Evolutionary conservation across 495 filamentous ascomycete species (phyloP), one percentile per base, ranked within the genome.

Genomic region (Penicillium bialowiezense): DNA sequence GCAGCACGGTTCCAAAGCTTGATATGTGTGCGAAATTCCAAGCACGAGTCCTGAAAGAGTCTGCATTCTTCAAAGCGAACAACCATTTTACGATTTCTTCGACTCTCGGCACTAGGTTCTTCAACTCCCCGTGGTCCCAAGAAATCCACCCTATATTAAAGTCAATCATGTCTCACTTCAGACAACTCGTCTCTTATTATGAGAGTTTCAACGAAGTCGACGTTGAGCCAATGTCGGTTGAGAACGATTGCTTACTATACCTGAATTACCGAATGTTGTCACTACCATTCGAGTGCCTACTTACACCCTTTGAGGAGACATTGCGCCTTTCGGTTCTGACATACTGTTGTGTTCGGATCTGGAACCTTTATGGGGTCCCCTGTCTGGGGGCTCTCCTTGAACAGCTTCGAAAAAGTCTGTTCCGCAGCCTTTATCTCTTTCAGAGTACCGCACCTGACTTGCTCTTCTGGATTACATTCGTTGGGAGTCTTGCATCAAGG

Each of bases 201-300:
- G 53, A 56, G 26, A 52, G 36, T 14, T 41, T 53, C 33, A 35
- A 40, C 31, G 33, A 28, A 4, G 26, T 40, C 4, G 13, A 19
- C 18, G 31, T 41, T 7, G 26, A 45, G 9, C 49, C 45, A 7
- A 48, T 52, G 33, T 42, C 44, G 13, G 36, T 51, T 18, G 54
- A 58, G 20, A 51, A 54, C 23, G 58, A 58, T 15, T 51, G 44
- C 21, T 43, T 61, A 13, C 29, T 61, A 5, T 44, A 54, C 5
- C 31, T 53, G 35, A 34, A 12, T 24, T 40, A 61, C 33, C 45
- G 46, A 48, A 14, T 56, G 17, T 34, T 52, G 8, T 40, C 46
- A 3, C 15, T 58, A 15, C 41, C 42, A 29, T 23, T 41, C 15
- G 35, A 52, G n/a, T 29, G 36, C 21, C 21, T 29, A 9, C 43